Base-by-base conservation (phyloP, 768 basidiomycete genomes). In the Suillus weaverae region DNA sequence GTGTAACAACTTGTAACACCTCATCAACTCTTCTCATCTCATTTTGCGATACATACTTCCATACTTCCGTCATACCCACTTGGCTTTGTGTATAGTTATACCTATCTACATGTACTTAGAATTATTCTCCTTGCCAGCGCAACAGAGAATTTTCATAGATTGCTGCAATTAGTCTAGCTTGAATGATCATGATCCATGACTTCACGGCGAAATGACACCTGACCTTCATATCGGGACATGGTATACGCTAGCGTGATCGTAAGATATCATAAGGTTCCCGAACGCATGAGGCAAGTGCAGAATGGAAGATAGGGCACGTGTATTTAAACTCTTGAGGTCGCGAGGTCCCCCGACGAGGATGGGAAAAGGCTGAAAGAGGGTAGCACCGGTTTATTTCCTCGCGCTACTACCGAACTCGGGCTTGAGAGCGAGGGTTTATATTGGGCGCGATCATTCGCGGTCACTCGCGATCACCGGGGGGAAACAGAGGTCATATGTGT, bases 81-180 rank as follows among this genome's bases (percentile, higher is more conserved):
- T 41, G n/a, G 30, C 39, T 30, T 18, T 59, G 57, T 59, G 64
- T 44, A 74, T 76, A 74, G 74, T 74, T 74, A 74, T 74, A 67
- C 59, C 26, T 73, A 75, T 74, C 66, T 72, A 72, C 38, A 50
- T 55, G 50, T 67, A 59, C 57, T 41, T 36, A 54, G 59, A 56
- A 54, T 63, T 61, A 57, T 62, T 22, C 22, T 44, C 18, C 51
- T 53, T 44, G 44, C 60, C 54, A 61, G 71, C 48, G 66, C 67
- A 64, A 55, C 70, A 65, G 63, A 56, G 9, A 4, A n/a, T 62
- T 65, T 59, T 62, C 63, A 60, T 53, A 22, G 20, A 38, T 55
- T 35, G 46, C 30, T 60, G 64, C 67, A 61, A 71, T 30, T 35
- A 30, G 20, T 39, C 57, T 35, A 41, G 2, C 38, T 32, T 10